Evolutionary conservation across 345 rosid species (phyloP).

Genomic region (Triadica sebifera): DNA sequence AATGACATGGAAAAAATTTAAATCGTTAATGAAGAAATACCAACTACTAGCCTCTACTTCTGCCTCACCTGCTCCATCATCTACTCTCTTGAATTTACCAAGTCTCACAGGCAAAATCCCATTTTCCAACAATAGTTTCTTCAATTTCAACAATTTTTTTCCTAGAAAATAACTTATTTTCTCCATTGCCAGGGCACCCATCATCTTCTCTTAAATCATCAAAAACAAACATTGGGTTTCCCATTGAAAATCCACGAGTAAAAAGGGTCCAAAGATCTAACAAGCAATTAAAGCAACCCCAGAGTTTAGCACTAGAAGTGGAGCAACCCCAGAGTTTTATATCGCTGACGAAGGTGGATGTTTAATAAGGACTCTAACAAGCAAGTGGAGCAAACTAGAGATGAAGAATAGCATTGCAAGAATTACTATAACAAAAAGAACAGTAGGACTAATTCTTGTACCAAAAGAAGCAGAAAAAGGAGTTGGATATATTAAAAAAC

Average conservation of each 20-base stretch:
- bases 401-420: conserved; percentile 28
- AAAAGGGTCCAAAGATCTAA: conserved; percentile 29
- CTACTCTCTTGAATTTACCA: conserved; percentile 32
- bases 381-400: conserved; percentile 32
- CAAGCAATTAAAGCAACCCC: too few relatives aligned
- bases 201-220: conserved; percentile 28
- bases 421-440: too few relatives aligned
- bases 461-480: conserved; percentile 26
- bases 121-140: conserved; percentile 22
- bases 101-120: conserved; percentile 30
- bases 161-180: conserved; percentile 7
- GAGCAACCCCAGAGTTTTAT: too few relatives aligned
- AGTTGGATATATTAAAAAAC: conserved; percentile 14
- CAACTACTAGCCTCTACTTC: conserved; percentile 32
- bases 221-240: conserved; percentile 29
- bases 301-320: too few relatives aligned
- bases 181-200: conserved; percentile 18
- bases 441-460: conserved; percentile 27
- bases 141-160: conserved; percentile 29
- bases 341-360: conserved; percentile 21
- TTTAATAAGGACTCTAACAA: conserved; percentile 28
- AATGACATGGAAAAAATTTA: too few relatives aligned
- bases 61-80: conserved; percentile 17
- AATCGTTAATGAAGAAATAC: too few relatives aligned
- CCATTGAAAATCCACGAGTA: conserved; percentile 26